Evolutionary conservation across 2,329 filamentous ascomycete genomes (phyloP).

Genomic region (Phaeosphaeriaceae sp.): DNA sequence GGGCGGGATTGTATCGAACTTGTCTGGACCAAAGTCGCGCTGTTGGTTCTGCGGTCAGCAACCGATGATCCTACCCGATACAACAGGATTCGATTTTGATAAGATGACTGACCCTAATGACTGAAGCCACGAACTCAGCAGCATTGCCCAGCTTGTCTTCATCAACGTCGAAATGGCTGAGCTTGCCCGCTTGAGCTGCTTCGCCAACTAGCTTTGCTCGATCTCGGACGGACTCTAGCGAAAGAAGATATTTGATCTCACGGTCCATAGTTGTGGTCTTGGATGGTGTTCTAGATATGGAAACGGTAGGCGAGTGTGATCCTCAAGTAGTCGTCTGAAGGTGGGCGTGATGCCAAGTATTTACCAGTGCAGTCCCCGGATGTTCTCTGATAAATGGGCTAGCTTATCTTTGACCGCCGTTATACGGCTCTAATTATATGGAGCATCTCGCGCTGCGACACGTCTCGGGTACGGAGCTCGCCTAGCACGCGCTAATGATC

Average conservation of each 20-base stretch:
- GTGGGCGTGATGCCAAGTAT: not conserved
- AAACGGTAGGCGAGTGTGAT: not conserved
- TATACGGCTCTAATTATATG: not conserved
- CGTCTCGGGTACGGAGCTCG: not conserved
- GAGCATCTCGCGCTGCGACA: not conserved
- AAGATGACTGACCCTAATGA: slow-evolving; percentile 75
- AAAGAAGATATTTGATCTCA: slow-evolving; percentile 35
- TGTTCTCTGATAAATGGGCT: not conserved
- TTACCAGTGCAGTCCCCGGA: not conserved
- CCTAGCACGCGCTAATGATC: not conserved
- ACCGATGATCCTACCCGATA: not conserved
- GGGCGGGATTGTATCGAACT: slow-evolving; percentile 60
- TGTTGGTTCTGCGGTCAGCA: slow-evolving; percentile 34
- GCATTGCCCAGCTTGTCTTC: slow-evolving; percentile 79
- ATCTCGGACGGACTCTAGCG: slow-evolving; percentile 34
- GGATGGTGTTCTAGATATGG: not conserved
- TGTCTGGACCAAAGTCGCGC: slow-evolving; percentile 73
- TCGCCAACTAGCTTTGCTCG: slow-evolving; percentile 34
- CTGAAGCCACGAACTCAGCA: slow-evolving; percentile 80
- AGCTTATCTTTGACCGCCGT: not conserved
- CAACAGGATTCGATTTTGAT: slow-evolving; percentile 1
- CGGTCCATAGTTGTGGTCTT: slow-evolving; percentile 23
- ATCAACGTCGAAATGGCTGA: slow-evolving; percentile 87
- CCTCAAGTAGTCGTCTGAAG: not conserved
- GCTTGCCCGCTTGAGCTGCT: slow-evolving; percentile 48